Evolutionary conservation across 352 stramenopile genomes (phyloP).

Genomic region (Phytophthora hybrid): DNA sequence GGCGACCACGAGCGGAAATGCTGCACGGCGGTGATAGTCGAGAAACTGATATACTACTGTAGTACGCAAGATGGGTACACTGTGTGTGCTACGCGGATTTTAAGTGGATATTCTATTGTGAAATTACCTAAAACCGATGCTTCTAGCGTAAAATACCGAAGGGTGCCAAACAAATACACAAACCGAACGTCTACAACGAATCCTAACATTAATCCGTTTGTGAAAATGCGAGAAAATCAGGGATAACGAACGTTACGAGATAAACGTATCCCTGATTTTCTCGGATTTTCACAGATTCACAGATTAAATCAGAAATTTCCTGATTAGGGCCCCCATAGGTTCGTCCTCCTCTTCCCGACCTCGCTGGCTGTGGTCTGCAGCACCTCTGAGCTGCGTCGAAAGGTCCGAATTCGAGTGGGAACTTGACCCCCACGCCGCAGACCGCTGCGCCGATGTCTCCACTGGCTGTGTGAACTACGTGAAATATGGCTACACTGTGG

Average conservation of each 20-base stretch:
- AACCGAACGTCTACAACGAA: no score
- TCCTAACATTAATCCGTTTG: no score
- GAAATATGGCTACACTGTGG: slow-evolving; percentile 61
- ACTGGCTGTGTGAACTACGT: slow-evolving; percentile 55
- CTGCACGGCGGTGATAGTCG: neutral
- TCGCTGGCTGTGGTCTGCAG: neutral
- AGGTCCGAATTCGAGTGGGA: slow-evolving; percentile 51
- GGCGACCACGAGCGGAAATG: no score
- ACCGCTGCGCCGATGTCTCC: slow-evolving; percentile 41
- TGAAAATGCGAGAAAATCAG: no score
- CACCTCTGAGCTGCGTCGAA: slow-evolving; percentile 10
- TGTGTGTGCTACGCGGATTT: no score
- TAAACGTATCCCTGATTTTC: no score
- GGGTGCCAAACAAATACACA: no score
- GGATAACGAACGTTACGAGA: no score
- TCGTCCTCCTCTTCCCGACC: slow-evolving; percentile 17
- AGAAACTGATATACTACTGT: neutral
- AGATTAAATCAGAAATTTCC: neutral
- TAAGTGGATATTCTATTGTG: no score
- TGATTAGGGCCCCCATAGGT: no score
- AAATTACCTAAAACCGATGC: no score
- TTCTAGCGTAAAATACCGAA: no score
- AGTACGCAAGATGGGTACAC: neutral
- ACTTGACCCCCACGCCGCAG: slow-evolving; percentile 48
- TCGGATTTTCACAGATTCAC: neutral